Base-by-base conservation (phyloP, 2,329 filamentous ascomycete genomes). In the Didymella arachidicola region DNA sequence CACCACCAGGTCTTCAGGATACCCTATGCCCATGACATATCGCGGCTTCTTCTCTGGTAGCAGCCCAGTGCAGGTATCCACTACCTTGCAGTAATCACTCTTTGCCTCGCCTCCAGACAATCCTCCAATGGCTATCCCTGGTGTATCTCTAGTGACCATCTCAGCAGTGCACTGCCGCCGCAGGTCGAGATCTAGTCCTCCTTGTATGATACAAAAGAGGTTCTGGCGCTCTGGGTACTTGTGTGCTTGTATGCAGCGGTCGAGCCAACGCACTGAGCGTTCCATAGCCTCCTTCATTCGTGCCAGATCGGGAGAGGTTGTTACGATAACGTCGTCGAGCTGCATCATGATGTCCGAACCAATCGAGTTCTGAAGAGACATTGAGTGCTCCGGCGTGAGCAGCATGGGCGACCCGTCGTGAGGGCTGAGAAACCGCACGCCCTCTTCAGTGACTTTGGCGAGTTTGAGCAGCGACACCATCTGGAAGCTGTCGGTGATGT, bases 11-110 rank as follows among this genome's bases (percentile, higher is more conserved):
- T 99, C 95, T 79, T 98, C 95, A 1, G 95, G 95, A 77, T 97
- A 99, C 12, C 95, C 93, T 67, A 99, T 95, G 18, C 95, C 95
- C 96, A 99, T 99, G 57, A 99, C 94, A 79, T 99, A 99, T 75
- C 95, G 86, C n/a, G 95, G 95, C 79, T 99, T 99, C 61, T 91
- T 82, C 57, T 94, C 89, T 0, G 96, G 96, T 18, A 99, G 83
- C 58, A 97, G 78, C 30, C 83, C 85, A 1, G 95, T 98, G 76
- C 95, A 98, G 2, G 92, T 88, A 59, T 88, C 85, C 26, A 98
- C 93, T 77, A 97, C 95, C 71, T 87, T 87, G 79, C 95, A 99
- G 74, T 94, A 99, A 70, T 95, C 91, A 26, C 86, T 85, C 78
- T 99, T 99, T 16, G 92, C 95, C 79, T 99, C 96, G 51, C 96